These are phyloP conservation scores for Citrus trifoliata DNA, from an alignment of 345 rosid species.

Conservation along the genomic window DNA sequence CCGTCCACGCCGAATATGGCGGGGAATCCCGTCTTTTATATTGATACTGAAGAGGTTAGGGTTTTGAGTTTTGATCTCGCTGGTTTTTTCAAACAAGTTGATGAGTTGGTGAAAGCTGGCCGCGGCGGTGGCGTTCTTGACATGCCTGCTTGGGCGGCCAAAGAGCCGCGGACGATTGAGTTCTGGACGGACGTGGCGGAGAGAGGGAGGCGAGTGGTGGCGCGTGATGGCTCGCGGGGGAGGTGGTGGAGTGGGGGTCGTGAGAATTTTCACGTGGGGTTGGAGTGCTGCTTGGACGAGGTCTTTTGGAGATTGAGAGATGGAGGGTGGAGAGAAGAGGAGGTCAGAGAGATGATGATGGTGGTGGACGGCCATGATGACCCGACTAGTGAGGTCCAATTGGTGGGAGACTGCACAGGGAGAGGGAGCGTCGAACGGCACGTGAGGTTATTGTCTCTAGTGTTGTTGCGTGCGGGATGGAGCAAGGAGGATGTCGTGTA, in stretches of 20 bases:
- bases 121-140: background rate
- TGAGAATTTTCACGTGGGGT: background rate
- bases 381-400: background rate
- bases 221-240: conserved; percentile 23
- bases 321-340: conserved; percentile 87
- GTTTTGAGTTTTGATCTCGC: conserved; percentile 60
- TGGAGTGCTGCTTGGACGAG: conserved; percentile 59
- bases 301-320: conserved; percentile 60
- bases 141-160: conserved; percentile 62
- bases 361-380: conserved; percentile 40
- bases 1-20: conserved; percentile 53
- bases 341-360: conserved; percentile 78
- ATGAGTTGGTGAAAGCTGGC: conserved; percentile 24
- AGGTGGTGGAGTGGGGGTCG: conserved; percentile 49
- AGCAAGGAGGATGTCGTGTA: conserved; percentile 53
- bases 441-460: conserved; percentile 20
- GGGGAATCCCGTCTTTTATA: conserved; percentile 70
- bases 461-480: conserved; percentile 58
- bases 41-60: conserved; percentile 45
- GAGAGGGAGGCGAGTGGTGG: conserved; percentile 39
- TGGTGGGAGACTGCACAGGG: background rate
- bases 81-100: conserved; percentile 48
- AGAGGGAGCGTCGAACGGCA: conserved; percentile 22
- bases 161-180: conserved; percentile 38
- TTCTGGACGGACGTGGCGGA: conserved; percentile 85